These are phyloP conservation scores for Beta vulgaris DNA, from an alignment of 148 eudicot genomes.

Conservation along the genomic window DNA sequence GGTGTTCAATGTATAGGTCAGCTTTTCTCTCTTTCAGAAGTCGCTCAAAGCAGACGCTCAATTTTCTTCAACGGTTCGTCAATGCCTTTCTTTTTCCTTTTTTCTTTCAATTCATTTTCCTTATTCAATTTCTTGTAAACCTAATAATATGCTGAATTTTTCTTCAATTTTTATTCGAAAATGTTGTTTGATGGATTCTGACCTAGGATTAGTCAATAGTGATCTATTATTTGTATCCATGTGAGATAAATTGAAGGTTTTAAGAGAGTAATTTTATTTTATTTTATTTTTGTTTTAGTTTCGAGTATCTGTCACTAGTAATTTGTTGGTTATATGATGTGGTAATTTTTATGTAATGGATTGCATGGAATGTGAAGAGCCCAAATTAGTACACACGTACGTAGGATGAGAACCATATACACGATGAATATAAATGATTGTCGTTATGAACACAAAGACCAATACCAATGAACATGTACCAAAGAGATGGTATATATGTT, in stretches of 20 bases:
- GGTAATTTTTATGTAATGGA: background rate
- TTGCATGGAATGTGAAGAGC: too few relatives aligned
- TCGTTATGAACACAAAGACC: too few relatives aligned
- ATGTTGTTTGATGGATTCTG: background rate
- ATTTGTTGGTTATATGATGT: background rate
- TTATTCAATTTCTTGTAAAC: too few relatives aligned
- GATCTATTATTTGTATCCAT: too few relatives aligned
- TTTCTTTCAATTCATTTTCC: background rate
- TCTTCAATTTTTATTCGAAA: background rate
- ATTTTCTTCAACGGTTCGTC: constrained; percentile 24
- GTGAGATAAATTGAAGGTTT: background rate
- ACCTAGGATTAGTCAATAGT: too few relatives aligned
- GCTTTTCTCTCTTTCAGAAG: constrained; percentile 18
- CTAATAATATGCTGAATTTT: background rate
- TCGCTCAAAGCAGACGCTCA: constrained; percentile 14
- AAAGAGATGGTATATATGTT: too few relatives aligned
- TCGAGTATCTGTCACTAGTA: background rate
- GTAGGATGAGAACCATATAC: too few relatives aligned
- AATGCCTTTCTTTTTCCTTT: background rate
- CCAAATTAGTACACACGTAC: too few relatives aligned
- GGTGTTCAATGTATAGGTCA: constrained; percentile 16
- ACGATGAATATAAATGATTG: too few relatives aligned
- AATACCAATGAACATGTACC: too few relatives aligned
- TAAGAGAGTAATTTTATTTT: background rate
- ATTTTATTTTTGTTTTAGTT: too few relatives aligned